Base-by-base conservation (phyloP, 2,329 filamentous ascomycete species). In the Fusarium virguliforme region DNA sequence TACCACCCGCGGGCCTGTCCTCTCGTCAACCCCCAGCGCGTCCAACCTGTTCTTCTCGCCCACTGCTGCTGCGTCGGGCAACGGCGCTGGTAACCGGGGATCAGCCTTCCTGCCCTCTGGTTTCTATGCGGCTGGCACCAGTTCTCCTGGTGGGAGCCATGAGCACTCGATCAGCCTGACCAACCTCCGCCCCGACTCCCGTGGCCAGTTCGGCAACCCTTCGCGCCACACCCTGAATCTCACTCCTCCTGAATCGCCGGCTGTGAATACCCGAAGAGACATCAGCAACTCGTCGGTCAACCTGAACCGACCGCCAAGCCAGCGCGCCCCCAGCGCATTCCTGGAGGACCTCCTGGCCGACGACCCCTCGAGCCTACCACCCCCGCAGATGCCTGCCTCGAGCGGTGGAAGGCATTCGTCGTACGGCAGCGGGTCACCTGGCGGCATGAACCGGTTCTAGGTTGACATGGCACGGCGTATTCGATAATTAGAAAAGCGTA, bases 11-110 rank as follows among this genome's bases (percentile, higher is more conserved):
- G 86, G 84, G 1, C 85, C 86, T 4, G 81, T 83, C 32, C 86
- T 86, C 3, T 88, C 88, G 9, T 83, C 83, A 56, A 89, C 87
- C 28, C 89, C 86, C 10, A 92, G 88, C 76, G 85, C 87, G 74
- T 89, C 89, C 38, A 93, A 92, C 68, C 86, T 98, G 15, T 99
- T 99, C 88, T 99, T 97, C 85, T 97, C 94, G 8, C 96, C 96
- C 0, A 98, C 96, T 0, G 95, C 95, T 2, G 89, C 89, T 43
- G 85, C 88, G 8, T 84, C 93, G 3, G 92, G 92, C 13, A 89
- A 88, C 40, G 83, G 86, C 13, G 85, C 85, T 63, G 85, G 86
- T 56, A 89, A 89, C 73, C 91, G 95, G 59, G 89, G 88, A 65
- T 97, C 94, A 1, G 85, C 86, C n/a, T 97, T 95, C 78, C 86